These are phyloP conservation scores for Aspergillus felis DNA, from an alignment of 2,329 filamentous ascomycete genomes.

Conservation along the genomic window DNA sequence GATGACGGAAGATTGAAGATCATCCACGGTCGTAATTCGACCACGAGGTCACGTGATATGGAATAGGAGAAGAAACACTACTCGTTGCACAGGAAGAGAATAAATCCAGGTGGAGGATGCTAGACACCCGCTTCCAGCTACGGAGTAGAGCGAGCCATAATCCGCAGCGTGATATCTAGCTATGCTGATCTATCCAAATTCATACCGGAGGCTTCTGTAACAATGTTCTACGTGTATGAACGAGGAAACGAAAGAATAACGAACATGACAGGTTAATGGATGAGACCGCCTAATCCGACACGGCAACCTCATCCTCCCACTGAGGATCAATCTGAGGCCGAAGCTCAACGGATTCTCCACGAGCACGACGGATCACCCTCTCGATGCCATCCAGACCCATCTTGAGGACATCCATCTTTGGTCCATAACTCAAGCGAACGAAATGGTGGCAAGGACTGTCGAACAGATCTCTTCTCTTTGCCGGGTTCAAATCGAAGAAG, in stretches of 20 bases:
- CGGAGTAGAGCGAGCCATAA: not conserved
- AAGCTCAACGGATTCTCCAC: constrained; percentile 28
- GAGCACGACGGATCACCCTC: constrained; percentile 60
- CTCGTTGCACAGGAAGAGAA: no score
- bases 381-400: constrained; percentile 81
- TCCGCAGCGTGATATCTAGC: not conserved
- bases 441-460: constrained; percentile 94
- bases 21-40: not conserved
- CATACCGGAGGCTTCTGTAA: not conserved
- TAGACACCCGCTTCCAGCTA: not conserved
- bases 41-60: not conserved
- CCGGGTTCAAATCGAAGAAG: constrained; percentile 95
- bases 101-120: not conserved
- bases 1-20: not conserved
- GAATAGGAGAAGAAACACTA: not conserved
- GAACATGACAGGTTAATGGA: not conserved
- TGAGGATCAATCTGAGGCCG: constrained; percentile 28
- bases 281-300: constrained; percentile 22
- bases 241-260: not conserved
- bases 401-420: constrained; percentile 73
- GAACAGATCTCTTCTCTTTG: constrained; percentile 82
- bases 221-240: not conserved
- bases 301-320: constrained; percentile 36
- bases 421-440: constrained; percentile 79
- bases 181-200: not conserved